Evolutionary conservation across 495 filamentous ascomycete genomes (phyloP), one percentile per base, ranked within the genome.

Genomic region (Tuber microsphaerosporum): DNA sequence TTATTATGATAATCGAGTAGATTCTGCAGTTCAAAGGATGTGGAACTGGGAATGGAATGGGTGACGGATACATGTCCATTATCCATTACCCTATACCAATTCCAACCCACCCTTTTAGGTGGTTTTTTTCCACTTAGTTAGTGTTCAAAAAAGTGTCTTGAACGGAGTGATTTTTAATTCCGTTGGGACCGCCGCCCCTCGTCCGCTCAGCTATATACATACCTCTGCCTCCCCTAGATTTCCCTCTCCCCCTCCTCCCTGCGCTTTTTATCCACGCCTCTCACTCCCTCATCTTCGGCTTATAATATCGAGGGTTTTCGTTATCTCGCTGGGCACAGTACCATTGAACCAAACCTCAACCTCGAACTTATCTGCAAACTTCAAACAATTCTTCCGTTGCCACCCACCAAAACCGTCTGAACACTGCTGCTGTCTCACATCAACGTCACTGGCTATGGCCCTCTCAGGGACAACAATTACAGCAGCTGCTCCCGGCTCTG

Each of bases 191-290:
- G n/a, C 56, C 56, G n/a, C 26, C 56, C 56, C 56, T 31, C 56
- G 56, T 65, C 56, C n/a, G n/a, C 56, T 31, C 56, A 65, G n/a
- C 56, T 65, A 65, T 65, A 65, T 65, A 65, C 56, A 65, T 65
- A 31, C 56, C 56, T 65, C 45, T 46, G 16, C 45, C 16, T 46
- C 45, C 45, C 45, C 45, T 12, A 2, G 16, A 19, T 17, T 19
- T 46, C 17, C 16, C 45, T 46, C 48, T 6, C 48, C 48, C 6
- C 48, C 22, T n/a, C 48, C 26, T 34, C 26, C 6, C 51, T 26
- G 14, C 16, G 26, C n/a, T n/a, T 31, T 31, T 65, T 17, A 31
- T 26, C 17, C 1, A 34, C 6, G 26, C 26, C 34, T 34, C 56
- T 17, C 56, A 34, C 56, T 2, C 26, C 26, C 16, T 34, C 4